These are phyloP conservation scores for Penicillium sp. DNA, from an alignment of 2,329 filamentous ascomycete genomes.

Conservation along the genomic window DNA sequence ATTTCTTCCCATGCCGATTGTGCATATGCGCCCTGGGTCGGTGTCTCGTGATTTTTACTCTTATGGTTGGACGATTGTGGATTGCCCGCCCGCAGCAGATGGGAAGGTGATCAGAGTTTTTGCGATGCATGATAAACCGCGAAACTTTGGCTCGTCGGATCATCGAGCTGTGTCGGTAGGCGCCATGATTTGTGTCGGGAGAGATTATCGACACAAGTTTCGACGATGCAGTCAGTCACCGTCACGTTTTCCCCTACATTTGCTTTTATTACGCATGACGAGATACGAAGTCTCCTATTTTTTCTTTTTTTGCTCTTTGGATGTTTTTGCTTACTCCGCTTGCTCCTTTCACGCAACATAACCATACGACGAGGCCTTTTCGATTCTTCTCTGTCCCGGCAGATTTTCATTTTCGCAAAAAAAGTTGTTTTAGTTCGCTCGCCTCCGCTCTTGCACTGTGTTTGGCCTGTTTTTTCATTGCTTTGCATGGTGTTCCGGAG, in stretches of 20 bases:
- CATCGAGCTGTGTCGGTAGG: constrained; percentile 4
- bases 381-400: constrained; percentile 18
- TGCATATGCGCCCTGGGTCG: constrained; percentile 15
- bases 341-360: constrained; percentile 2
- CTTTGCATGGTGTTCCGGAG: constrained; percentile 25
- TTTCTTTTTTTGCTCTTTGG: constrained; percentile 1
- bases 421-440: constrained; percentile 22
- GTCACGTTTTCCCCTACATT: constrained; percentile 2
- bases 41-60: constrained; percentile 15
- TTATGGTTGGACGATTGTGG: constrained; percentile 4
- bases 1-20: constrained; percentile 8
- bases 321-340: background rate
- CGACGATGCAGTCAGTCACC: constrained; percentile 10
- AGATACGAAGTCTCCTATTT: constrained; percentile 16
- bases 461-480: constrained; percentile 10
- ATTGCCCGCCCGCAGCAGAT: constrained; percentile 7
- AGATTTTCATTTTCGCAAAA: constrained; percentile 12
- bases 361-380: constrained; percentile 20
- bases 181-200: constrained; percentile 7
- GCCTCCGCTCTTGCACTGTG: constrained; percentile 18
- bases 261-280: constrained; percentile 19
- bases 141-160: constrained; percentile 11
- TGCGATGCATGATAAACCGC: constrained; percentile 39
- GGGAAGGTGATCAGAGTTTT: constrained; percentile 15
- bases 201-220: constrained; percentile 17